Evolutionary conservation across 1,284 basidiomycete genomes (phyloP), one percentile per base, ranked within the genome.

Genomic region (Albatrellus sp.): DNA sequence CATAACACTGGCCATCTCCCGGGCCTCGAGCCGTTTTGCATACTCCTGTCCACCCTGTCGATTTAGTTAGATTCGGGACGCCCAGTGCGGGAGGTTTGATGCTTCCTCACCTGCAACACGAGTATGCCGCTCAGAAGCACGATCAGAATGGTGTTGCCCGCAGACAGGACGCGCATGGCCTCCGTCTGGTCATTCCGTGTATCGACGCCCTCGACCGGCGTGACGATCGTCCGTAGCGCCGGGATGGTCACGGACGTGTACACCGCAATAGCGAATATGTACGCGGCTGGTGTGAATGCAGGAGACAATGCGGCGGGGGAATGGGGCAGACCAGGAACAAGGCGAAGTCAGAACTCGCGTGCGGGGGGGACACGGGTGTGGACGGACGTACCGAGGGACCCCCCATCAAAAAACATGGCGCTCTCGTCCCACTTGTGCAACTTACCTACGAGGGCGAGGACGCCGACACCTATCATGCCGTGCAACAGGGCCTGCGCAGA

Each of bases 391-490:
- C 89, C 85, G 48, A 92, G 64, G 52, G 77, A 79, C 24, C 81
- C 79, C 33, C 90, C 90, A 61, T 93, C 90, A 59, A 94, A 94
- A 67, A 88, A 90, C 66, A 91, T 75, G 12, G 90, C 90, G 54
- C 83, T 88, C 56, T 93, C 90, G 59, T 80, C 80, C 88, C 90
- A 93, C 51, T 70, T 74, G 62, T 85, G 71, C 48, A 93, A 67
- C 63, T 93, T 93, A 45, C 75, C 70, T 12, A 90, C 56, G 45
- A 90, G 68, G 3, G 80, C 80, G 24, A 83, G 52, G 37, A 93
- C 59, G 13, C 87, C 85, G 7, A 90, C 68, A 13, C 74, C 81
- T 47, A 90, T 72, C 59, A 91, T 77, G 33, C 75, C 83, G 61
- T 93, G 90, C 50, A 93, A 68, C 42, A 92, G 67, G 0, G 85